phyloP scores from a whole-genome alignment of 192 early-diverging fungal genomes.

The Thamnidium elegans region DNA sequence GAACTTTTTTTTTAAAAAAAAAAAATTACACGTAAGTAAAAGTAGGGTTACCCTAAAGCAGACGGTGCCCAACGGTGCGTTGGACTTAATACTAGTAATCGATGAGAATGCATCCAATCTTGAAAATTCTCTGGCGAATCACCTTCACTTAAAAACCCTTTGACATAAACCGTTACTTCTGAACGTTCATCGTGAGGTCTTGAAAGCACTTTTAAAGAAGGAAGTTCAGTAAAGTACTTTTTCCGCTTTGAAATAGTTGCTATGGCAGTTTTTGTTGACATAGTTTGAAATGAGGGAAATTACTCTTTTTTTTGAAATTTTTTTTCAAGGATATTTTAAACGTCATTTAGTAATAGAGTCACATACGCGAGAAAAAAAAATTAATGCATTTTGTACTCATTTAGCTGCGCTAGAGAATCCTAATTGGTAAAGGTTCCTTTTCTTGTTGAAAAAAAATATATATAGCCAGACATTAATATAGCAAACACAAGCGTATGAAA shows the following conservation, averaged over 20 bases:
- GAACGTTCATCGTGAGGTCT: conserved; percentile 8
- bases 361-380: too few relatives aligned
- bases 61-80: conserved; percentile 26
- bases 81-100: conserved; percentile 23
- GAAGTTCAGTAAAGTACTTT: conserved; percentile 26
- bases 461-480: too few relatives aligned
- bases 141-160: conserved; percentile 38
- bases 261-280: not conserved
- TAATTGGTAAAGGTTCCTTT: too few relatives aligned
- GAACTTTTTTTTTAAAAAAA: not conserved
- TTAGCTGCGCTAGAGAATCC: too few relatives aligned
- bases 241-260: conserved; percentile 16
- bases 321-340: too few relatives aligned
- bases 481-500: too few relatives aligned
- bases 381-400: too few relatives aligned
- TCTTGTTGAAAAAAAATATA: too few relatives aligned
- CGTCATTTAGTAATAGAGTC: too few relatives aligned
- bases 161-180: conserved; percentile 36
- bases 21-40: not conserved
- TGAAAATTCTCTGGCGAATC: conserved; percentile 35
- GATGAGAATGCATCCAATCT: conserved; percentile 39
- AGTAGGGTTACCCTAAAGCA: conserved; percentile 24
- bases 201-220: conserved; percentile 25
- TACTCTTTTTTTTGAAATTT: too few relatives aligned
- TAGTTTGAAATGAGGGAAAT: too few relatives aligned